These are phyloP conservation scores for Syzygium jambos DNA, from an alignment of 345 rosid genomes.

Conservation along the genomic window DNA sequence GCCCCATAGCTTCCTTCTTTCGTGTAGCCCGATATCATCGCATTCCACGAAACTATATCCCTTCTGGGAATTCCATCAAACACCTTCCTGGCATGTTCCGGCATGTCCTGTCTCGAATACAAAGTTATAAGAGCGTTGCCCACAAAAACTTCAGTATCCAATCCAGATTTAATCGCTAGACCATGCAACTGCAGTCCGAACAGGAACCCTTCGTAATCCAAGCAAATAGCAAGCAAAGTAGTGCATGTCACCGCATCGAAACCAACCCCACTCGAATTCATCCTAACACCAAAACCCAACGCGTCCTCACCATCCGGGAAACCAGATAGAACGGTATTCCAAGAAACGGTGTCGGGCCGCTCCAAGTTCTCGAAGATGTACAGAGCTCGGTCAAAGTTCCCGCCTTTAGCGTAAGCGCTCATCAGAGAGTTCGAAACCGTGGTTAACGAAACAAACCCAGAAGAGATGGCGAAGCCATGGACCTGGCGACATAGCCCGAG, in stretches of 20 bases:
- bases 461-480: slow-evolving; percentile 57
- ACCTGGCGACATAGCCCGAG: slow-evolving; percentile 46
- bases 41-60: slow-evolving; percentile 86
- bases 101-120: slow-evolving; percentile 51
- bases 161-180: slow-evolving; percentile 33
- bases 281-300: slow-evolving; percentile 38
- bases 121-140: slow-evolving; percentile 70
- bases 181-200: slow-evolving; percentile 75
- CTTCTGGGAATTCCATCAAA: slow-evolving; percentile 55
- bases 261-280: slow-evolving; percentile 37
- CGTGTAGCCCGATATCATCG: slow-evolving; percentile 71
- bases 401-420: slow-evolving; percentile 61
- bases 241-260: slow-evolving; percentile 59
- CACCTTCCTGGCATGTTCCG: slow-evolving; percentile 46
- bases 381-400: slow-evolving; percentile 36
- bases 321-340: slow-evolving; percentile 88
- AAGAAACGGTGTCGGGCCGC: slow-evolving; percentile 71
- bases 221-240: slow-evolving; percentile 52
- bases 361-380: slow-evolving; percentile 53
- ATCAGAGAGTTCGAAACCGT: slow-evolving; percentile 63
- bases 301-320: slow-evolving; percentile 41
- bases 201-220: slow-evolving; percentile 36
- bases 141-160: slow-evolving; percentile 52
- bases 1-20: slow-evolving; percentile 46
- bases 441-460: slow-evolving; percentile 45